Evolutionary conservation across 257 asterid species (phyloP).

Genomic region (Solanum microdontum): DNA sequence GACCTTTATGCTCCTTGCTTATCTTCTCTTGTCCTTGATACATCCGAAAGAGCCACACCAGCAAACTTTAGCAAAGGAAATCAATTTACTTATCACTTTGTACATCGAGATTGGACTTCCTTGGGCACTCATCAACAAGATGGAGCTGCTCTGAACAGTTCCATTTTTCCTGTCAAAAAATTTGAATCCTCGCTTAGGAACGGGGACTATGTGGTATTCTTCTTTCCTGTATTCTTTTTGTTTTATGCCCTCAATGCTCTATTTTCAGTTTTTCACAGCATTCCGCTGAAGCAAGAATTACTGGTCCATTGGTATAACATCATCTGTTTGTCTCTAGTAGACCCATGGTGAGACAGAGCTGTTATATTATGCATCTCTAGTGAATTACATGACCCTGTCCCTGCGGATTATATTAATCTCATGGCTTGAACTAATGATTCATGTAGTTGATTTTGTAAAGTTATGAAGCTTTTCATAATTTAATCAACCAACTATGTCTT

Average conservation of each 20-base stretch:
- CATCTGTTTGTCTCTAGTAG: not conserved
- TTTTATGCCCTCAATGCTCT: not conserved
- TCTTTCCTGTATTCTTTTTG: constrained; percentile 5
- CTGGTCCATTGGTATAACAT: not conserved
- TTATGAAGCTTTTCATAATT: not conserved
- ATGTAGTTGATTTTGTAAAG: not conserved
- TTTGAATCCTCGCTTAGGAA: constrained; percentile 34
- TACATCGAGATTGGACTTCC: constrained; percentile 27
- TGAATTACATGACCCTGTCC: not conserved
- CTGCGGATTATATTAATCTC: not conserved
- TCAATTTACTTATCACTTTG: constrained; percentile 58
- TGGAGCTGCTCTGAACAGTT: constrained; percentile 20
- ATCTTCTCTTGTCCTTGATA: constrained; percentile 56
- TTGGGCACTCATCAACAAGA: constrained; percentile 16
- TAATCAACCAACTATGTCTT: not conserved
- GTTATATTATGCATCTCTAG: not conserved
- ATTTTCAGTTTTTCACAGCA: not conserved
- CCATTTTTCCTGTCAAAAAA: constrained; percentile 20
- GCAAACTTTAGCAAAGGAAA: constrained; percentile 21
- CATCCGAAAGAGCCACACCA: constrained; percentile 29
- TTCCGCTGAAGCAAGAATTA: not conserved
- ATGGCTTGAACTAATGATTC: not conserved
- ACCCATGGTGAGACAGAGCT: not conserved
- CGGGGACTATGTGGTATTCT: constrained; percentile 89
- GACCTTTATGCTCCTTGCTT: constrained; percentile 29